Conservation (phyloP, 257 asterid species). For the Nicotiana paniculata region DNA sequence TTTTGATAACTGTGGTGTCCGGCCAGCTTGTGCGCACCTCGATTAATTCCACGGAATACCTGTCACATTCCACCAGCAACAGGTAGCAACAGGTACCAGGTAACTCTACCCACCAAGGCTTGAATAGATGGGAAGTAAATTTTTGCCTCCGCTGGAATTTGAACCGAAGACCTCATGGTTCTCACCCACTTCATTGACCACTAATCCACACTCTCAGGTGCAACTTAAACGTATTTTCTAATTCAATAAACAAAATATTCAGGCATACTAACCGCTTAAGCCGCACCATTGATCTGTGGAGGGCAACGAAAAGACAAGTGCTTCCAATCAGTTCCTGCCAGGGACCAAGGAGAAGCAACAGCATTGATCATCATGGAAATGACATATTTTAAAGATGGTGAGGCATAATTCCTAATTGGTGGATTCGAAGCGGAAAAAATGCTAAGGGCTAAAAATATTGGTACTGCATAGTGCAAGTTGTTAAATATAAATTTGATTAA, state of each 20-base stretch:
- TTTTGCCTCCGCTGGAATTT: too few relatives aligned
- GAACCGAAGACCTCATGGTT: too few relatives aligned
- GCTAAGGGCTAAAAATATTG: background rate
- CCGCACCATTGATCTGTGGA: conserved; percentile 84
- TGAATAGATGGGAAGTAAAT: too few relatives aligned
- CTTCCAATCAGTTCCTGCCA: conserved; percentile 90
- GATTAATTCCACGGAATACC: too few relatives aligned
- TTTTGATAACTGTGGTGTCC: too few relatives aligned
- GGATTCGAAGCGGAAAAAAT: background rate
- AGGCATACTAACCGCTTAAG: conserved; percentile 57
- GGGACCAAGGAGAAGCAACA: conserved; percentile 10
- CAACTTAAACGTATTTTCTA: background rate
- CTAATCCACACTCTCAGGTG: too few relatives aligned
- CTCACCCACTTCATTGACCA: too few relatives aligned
- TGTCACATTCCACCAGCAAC: too few relatives aligned
- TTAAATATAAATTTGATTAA: background rate
- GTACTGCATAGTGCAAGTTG: background rate
- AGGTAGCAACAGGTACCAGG: too few relatives aligned
- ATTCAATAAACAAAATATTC: conserved; percentile 8
- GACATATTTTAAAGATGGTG: background rate
- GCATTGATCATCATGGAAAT: background rate
- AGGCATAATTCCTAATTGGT: background rate
- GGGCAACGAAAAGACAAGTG: conserved; percentile 67
- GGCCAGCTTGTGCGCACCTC: too few relatives aligned
- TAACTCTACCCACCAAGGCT: too few relatives aligned